Base-by-base conservation (phyloP, 345 rosid genomes). In the Linum lewisii region DNA sequence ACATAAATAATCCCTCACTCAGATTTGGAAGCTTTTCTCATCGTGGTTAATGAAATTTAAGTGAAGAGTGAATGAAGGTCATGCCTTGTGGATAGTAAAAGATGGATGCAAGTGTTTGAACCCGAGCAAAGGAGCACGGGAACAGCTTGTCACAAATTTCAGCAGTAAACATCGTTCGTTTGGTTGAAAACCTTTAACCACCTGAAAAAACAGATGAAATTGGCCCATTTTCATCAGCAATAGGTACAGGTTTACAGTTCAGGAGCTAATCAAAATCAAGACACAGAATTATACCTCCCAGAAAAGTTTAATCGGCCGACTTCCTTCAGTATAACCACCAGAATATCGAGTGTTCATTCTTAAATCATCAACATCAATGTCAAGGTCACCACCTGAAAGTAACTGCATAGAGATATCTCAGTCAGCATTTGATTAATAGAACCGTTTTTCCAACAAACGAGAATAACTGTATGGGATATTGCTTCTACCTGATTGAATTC, bases 71-170 rank as follows among this genome's bases (percentile, higher is more conserved):
- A 49, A 53, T 14, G 49, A 63, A 45, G 45, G 62, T 38, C 77
- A 32, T 62, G 87, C 95, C 86, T 93, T 93, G 72, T 87, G 97
- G 72, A 93, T 83, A 18, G 88, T 93, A 76, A 89, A 93, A 52
- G 91, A 72, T 65, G 99, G 97, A 72, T 82, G 95, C 83, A 89
- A 77, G 78, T 89, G 82, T 73, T 87, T 89, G 81, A 93, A 93
- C 54, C 99, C 94, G 50, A 87, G 90, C 58, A 85, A 85, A 64
- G 99, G 99, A 74, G 87, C 89, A 59, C 94, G 86, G 62, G 95
- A 89, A 77, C 97, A 93, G 74, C 99, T 93, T 49, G 97, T 93
- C 64, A 89, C 99, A 73, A 93, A 93, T 69, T 93, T 93, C 60
- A 93, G 95, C 72, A 93, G 79, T 95, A 86, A 66, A 70, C 97